Evolutionary conservation across 805 yeast genomes (phyloP).

Genomic region (Debaryomyces prosopidis): DNA sequence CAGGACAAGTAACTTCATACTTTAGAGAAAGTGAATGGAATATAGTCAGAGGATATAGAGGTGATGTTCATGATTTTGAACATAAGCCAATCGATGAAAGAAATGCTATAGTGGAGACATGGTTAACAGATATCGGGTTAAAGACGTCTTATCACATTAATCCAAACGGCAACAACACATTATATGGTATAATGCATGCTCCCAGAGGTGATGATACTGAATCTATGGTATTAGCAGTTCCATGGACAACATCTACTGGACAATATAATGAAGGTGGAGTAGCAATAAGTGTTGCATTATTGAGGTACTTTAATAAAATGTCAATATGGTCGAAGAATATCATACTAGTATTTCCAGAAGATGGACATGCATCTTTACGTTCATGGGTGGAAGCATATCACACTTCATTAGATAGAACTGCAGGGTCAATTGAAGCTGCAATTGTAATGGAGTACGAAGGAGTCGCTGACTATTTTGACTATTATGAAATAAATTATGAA

Average conservation of each 20-base stretch:
- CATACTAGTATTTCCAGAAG: conserved; percentile 78
- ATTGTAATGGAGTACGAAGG: conserved; percentile 78
- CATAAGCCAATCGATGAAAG: conserved; percentile 28
- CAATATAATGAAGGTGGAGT: conserved; percentile 77
- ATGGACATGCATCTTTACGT: conserved; percentile 66
- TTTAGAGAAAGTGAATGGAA: conserved; percentile 96
- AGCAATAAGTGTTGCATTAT: conserved; percentile 67
- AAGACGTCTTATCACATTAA: conserved; percentile 49
- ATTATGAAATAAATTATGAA: conserved; percentile 72
- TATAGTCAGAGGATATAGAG: conserved; percentile 78
- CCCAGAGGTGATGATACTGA: conserved; percentile 97
- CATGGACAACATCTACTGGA: conserved; percentile 74
- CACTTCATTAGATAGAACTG: conserved; percentile 77
- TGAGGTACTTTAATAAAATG: conserved; percentile 80
- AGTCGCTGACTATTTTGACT: conserved; percentile 65
- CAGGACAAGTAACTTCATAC: conserved; percentile 90
- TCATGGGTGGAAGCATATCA: conserved; percentile 96
- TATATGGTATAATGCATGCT: conserved; percentile 85
- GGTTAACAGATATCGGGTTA: conserved; percentile 75
- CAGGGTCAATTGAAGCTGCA: conserved; percentile 93
- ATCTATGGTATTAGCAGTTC: conserved; percentile 86
- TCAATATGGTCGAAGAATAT: conserved; percentile 96
- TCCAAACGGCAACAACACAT: conserved; percentile 44
- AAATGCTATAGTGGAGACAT: conserved; percentile 48
- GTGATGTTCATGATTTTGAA: conserved; percentile 48